Conservation (phyloP, 139 green algal species). For the Chara braunii region DNA sequence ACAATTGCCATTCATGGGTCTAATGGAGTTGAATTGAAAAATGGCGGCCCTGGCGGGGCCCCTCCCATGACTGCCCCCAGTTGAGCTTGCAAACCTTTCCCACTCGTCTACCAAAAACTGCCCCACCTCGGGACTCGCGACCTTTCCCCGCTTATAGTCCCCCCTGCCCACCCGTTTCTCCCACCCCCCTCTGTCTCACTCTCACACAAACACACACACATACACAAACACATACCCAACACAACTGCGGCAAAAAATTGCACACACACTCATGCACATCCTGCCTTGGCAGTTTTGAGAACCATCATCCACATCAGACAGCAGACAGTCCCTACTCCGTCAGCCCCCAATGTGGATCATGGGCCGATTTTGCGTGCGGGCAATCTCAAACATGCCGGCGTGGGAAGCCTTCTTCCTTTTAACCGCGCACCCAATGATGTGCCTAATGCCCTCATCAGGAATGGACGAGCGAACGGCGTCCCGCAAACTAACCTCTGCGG, state of each 20-base stretch:
- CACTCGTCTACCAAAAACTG: no score
- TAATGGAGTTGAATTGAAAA: no score
- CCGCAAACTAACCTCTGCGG: conserved; percentile 74
- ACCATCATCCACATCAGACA: no score
- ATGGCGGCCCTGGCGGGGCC: no score
- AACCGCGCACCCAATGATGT: conserved; percentile 76
- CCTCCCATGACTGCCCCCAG: no score
- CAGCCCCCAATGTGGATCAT: conserved; percentile 97
- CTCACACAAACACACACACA: background rate
- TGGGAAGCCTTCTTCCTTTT: conserved; percentile 81
- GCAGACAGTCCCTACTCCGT: background rate
- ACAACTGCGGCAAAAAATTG: background rate
- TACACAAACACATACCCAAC: background rate
- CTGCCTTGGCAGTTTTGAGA: background rate
- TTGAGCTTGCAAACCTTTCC: no score
- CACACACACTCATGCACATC: background rate
- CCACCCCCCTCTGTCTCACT: background rate
- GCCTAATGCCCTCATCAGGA: conserved; percentile 65
- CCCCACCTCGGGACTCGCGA: no score
- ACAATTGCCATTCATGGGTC: no score
- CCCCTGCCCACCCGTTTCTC: background rate
- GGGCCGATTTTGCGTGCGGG: conserved; percentile 68
- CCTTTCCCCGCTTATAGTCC: background rate
- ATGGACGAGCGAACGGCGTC: conserved; percentile 84
- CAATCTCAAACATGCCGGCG: conserved; percentile 87